A percentile compares a stretch with the other conserved stretches of the same genome.
Evolutionary conservation across 2,329 filamentous ascomycete species (phyloP).

Genomic region (Cytospora piceicola): DNA sequence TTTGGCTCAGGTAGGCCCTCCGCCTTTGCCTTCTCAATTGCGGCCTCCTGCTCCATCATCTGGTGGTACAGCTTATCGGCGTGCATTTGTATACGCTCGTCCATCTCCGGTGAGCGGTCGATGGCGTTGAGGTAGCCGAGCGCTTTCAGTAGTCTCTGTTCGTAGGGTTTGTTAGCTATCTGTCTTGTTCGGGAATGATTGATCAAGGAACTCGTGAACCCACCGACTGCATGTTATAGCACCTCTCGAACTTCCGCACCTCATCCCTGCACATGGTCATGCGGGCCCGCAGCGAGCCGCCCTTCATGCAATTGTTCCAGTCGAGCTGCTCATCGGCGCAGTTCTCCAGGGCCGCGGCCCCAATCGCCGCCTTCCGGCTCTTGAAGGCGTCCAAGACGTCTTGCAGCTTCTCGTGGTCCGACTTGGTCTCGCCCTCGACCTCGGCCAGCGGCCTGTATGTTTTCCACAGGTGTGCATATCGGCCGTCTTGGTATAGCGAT

Average conservation of each 20-base stretch:
- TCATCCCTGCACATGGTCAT: slow-evolving; percentile 82
- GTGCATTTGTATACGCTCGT: slow-evolving; percentile 94
- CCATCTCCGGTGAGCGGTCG: slow-evolving; percentile 66
- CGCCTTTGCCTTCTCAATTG: slow-evolving; percentile 70
- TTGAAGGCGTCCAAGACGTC: slow-evolving; percentile 85
- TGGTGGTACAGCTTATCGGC: slow-evolving; percentile 88
- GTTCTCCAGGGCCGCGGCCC: slow-evolving; percentile 85
- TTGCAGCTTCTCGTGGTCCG: slow-evolving; percentile 78
- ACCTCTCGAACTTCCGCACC: slow-evolving; percentile 78
- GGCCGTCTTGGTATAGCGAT: slow-evolving; percentile 63
- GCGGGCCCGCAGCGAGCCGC: slow-evolving; percentile 68
- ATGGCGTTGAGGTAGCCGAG: slow-evolving; percentile 79
- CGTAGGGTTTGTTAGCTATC: background rate
- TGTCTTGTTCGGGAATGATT: background rate
- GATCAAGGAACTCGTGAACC: background rate
- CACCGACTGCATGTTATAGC: slow-evolving; percentile 86
- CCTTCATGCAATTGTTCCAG: slow-evolving; percentile 80
- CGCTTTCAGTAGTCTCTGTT: slow-evolving; percentile 82
- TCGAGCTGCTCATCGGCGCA: slow-evolving; percentile 86
- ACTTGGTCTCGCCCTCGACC: slow-evolving; percentile 70
- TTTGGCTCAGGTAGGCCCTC: slow-evolving; percentile 61
- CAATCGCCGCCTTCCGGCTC: slow-evolving; percentile 76
- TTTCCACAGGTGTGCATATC: slow-evolving; percentile 87
- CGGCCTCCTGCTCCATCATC: slow-evolving; percentile 80
- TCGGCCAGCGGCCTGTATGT: slow-evolving; percentile 76